A percentile compares a stretch with the other conserved stretches of the same genome.
Conservation (phyloP, 1,284 basidiomycete species). For the Thecaphora thlaspeos region DNA sequence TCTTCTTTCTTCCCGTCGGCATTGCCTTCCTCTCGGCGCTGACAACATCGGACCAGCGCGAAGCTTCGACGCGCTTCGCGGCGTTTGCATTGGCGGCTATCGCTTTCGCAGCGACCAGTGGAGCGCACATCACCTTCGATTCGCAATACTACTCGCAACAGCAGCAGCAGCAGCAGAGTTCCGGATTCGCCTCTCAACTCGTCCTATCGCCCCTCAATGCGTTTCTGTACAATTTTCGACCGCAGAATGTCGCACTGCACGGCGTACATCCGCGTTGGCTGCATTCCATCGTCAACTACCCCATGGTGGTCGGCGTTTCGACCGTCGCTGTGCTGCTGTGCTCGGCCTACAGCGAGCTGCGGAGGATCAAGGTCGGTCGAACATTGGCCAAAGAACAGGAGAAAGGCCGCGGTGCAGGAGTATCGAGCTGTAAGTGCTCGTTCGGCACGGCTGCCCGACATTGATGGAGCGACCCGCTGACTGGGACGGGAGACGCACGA, state of each 20-base stretch:
- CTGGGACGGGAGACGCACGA: no score
- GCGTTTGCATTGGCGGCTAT: neutral
- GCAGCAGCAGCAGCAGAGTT: neutral
- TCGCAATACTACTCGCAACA: constrained; percentile 9
- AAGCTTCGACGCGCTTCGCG: neutral
- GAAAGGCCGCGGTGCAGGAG: no score
- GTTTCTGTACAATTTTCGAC: constrained; percentile 53
- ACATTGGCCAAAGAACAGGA: no score
- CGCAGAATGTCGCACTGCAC: constrained; percentile 52
- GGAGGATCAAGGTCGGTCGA: neutral
- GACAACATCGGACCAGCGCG: no score
- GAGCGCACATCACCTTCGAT: constrained; percentile 13
- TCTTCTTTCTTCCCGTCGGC: constrained; percentile 42
- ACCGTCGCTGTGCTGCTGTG: neutral
- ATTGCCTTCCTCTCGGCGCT: neutral
- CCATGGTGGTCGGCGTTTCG: constrained; percentile 52
- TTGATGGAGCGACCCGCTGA: no score
- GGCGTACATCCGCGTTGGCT: constrained; percentile 57
- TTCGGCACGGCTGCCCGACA: no score
- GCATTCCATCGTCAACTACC: constrained; percentile 53
- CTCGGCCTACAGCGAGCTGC: neutral
- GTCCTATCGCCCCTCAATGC: constrained; percentile 52
- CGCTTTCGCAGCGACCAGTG: constrained; percentile 1
- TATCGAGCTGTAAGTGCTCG: no score
- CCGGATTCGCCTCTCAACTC: constrained; percentile 1